Conservation (phyloP, 2,329 filamentous ascomycete species). For the Leptographium procerum region DNA sequence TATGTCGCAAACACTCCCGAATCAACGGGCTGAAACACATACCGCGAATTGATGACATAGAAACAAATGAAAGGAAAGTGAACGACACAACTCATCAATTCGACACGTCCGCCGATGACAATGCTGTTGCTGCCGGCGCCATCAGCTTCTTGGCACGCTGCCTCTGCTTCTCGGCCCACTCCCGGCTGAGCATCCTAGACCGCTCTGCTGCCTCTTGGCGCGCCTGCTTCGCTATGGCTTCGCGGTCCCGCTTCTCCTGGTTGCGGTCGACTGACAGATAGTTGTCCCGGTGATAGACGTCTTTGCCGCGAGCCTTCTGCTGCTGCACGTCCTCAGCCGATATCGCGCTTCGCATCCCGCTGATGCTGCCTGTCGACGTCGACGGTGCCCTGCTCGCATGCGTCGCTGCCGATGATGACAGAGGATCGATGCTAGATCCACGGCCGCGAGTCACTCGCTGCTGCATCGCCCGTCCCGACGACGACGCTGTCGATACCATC, state of each 20-base stretch:
- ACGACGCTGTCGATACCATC: conserved; percentile 1
- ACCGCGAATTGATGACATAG: not conserved
- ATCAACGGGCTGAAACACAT: not conserved
- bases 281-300: conserved; percentile 43
- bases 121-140: not conserved
- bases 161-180: conserved; percentile 42
- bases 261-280: conserved; percentile 34
- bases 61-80: not conserved
- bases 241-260: conserved; percentile 42
- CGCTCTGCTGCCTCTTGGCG: conserved; percentile 50
- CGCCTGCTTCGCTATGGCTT: conserved; percentile 40
- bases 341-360: conserved; percentile 34
- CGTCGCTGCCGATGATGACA: conserved; percentile 17
- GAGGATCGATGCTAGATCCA: conserved; percentile 17
- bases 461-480: not conserved
- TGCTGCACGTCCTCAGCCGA: conserved; percentile 38
- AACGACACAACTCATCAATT: not conserved
- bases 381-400: conserved; percentile 29
- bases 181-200: conserved; percentile 44
- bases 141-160: conserved; percentile 7
- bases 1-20: no score
- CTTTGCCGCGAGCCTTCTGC: conserved; percentile 40
- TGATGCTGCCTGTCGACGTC: conserved; percentile 31
- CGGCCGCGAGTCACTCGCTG: not conserved
- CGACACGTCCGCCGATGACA: no score